Percentiles rank a stretch among this genome's conserved stretches.
These are phyloP conservation scores for Ambispora gerdemannii DNA, from an alignment of 192 early-diverging fungal genomes.

Conservation along the genomic window DNA sequence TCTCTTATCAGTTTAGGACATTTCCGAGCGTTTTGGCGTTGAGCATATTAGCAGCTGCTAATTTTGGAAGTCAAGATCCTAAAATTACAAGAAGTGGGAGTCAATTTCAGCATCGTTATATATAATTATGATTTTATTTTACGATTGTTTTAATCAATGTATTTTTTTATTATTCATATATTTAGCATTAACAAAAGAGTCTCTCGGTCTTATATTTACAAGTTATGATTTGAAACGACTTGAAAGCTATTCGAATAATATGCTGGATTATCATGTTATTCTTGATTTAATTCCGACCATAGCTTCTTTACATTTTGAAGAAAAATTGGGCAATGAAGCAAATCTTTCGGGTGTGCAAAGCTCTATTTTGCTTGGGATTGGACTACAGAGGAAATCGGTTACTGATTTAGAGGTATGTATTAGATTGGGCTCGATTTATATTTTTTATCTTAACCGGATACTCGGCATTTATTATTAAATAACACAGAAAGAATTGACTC, in stretches of 20 bases:
- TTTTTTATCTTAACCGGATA: background rate
- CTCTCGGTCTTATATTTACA: slow-evolving; percentile 50
- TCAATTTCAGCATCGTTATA: background rate
- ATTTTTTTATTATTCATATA: too few relatives aligned
- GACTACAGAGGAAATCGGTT: slow-evolving; percentile 89
- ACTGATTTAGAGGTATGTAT: slow-evolving; percentile 68
- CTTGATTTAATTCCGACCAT: slow-evolving; percentile 86
- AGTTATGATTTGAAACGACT: slow-evolving; percentile 94
- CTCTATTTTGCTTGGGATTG: slow-evolving; percentile 82
- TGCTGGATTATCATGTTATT: slow-evolving; percentile 97
- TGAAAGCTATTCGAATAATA: slow-evolving; percentile 92
- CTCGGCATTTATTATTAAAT: background rate
- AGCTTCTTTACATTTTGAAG: slow-evolving; percentile 75
- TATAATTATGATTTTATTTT: background rate
- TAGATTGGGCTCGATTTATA: background rate
- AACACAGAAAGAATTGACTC: slow-evolving; percentile 68
- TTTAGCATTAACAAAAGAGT: slow-evolving; percentile 31
- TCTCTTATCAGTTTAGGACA: slow-evolving; percentile 83
- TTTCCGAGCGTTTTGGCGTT: slow-evolving; percentile 82
- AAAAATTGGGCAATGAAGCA: slow-evolving; percentile 55
- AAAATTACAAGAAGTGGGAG: background rate
- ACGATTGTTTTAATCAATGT: too few relatives aligned
- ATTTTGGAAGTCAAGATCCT: slow-evolving; percentile 43
- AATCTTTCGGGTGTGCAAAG: slow-evolving; percentile 84
- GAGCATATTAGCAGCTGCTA: slow-evolving; percentile 77